These are phyloP conservation scores for Epichloe gansuensis DNA, from an alignment of 2,329 filamentous ascomycete genomes.

Conservation along the genomic window DNA sequence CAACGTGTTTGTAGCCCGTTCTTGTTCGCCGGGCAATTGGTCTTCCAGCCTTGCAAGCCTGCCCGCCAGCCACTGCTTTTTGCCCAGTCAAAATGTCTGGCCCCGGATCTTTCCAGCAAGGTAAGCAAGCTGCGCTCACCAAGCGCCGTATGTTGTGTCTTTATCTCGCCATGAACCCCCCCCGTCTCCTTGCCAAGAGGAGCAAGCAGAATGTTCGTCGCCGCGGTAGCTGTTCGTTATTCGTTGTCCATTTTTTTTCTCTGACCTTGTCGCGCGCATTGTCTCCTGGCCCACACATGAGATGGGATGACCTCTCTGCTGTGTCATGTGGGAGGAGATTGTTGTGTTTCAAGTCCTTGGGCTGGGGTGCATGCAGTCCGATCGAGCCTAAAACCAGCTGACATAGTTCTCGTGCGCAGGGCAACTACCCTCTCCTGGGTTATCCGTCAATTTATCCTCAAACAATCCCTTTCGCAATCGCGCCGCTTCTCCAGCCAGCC, in stretches of 20 bases:
- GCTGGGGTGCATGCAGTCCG: neutral
- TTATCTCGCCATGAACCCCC: neutral
- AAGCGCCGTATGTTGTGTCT: neutral
- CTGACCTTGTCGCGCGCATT: constrained; percentile 2
- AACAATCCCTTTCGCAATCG: constrained; percentile 75
- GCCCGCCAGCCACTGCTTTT: neutral
- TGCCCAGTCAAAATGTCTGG: constrained; percentile 8
- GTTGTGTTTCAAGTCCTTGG: constrained; percentile 13
- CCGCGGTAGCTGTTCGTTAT: neutral
- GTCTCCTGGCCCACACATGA: constrained; percentile 2
- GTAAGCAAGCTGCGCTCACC: constrained; percentile 5
- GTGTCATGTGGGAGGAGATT: constrained; percentile 8
- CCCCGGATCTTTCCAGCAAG: constrained; percentile 7
- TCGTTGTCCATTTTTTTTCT: neutral
- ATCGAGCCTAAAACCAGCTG: constrained; percentile 2
- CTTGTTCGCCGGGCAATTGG: neutral
- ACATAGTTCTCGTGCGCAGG: constrained; percentile 9
- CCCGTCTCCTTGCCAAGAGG: neutral
- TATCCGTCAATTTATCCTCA: constrained; percentile 58
- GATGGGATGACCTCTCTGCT: constrained; percentile 2
- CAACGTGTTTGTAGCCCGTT: neutral
- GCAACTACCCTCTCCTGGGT: constrained; percentile 21
- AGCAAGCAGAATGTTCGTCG: neutral
- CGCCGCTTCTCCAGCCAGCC: constrained; percentile 43
- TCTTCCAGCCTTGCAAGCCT: neutral